Evolutionary conservation across 2,329 filamentous ascomycete species (phyloP).

Genomic region (Blumeriella jaapii): DNA sequence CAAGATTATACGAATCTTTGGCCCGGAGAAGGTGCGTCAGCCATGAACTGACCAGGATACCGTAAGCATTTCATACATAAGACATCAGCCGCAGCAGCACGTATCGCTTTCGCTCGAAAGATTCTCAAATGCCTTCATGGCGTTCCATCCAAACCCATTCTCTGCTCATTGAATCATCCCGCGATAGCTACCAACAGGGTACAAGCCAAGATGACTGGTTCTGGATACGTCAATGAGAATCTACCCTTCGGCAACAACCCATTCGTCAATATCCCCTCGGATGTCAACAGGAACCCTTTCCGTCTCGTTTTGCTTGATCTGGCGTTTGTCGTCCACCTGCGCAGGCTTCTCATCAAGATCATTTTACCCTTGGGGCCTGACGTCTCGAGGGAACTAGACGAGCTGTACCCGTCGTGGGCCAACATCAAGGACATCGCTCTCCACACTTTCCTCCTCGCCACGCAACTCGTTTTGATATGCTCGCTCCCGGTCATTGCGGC

Average conservation of each 20-base stretch:
- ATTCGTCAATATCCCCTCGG: constrained; percentile 11
- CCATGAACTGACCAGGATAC: too few relatives aligned
- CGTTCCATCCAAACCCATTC: too few relatives aligned
- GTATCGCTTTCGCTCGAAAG: too few relatives aligned
- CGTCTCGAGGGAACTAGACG: constrained; percentile 46
- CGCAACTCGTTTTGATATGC: constrained; percentile 49
- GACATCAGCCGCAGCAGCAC: too few relatives aligned
- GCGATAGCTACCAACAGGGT: background rate
- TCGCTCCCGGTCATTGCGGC: constrained; percentile 33
- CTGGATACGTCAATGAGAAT: constrained; percentile 10
- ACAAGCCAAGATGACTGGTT: constrained; percentile 1
- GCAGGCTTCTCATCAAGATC: constrained; percentile 41
- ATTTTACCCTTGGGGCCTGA: constrained; percentile 43
- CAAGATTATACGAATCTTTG: too few relatives aligned
- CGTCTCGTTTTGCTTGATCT: constrained; percentile 31
- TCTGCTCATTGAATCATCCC: background rate
- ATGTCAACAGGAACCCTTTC: constrained; percentile 23
- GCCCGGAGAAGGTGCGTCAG: too few relatives aligned
- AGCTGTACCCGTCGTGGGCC: constrained; percentile 45
- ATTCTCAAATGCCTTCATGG: too few relatives aligned
- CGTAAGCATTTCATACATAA: too few relatives aligned
- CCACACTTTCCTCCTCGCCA: constrained; percentile 44
- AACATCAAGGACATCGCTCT: constrained; percentile 47
- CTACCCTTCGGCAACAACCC: constrained; percentile 12
- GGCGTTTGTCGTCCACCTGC: constrained; percentile 26